Conservation (phyloP, 139 green algal genomes). For the Pseudopediastrum boryanum region DNA sequence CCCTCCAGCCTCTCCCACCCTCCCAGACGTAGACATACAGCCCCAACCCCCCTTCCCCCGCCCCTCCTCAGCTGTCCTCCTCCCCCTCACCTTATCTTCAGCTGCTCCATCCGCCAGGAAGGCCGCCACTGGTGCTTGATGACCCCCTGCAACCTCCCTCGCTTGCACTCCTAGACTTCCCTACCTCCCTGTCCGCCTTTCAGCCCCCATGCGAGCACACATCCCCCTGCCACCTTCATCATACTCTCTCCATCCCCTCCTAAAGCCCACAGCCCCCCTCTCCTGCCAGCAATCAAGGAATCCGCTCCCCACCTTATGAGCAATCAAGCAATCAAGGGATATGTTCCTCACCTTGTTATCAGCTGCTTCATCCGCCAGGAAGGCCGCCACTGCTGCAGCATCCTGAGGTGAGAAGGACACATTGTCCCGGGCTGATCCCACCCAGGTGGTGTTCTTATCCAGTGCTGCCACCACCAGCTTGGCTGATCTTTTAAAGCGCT, state of each 20-base stretch:
- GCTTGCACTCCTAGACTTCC: background rate
- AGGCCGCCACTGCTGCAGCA: conserved; percentile 37
- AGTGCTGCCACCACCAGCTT: conserved; percentile 67
- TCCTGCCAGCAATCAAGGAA: background rate
- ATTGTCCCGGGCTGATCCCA: conserved; percentile 65
- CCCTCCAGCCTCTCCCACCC: background rate
- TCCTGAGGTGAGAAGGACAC: conserved; percentile 46
- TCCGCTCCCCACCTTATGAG: background rate
- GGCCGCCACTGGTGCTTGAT: conserved; percentile 13
- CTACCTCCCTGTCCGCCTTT: background rate
- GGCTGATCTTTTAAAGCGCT: conserved; percentile 70
- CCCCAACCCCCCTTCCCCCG: too few species aligned
- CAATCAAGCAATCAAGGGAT: background rate
- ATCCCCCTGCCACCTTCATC: background rate
- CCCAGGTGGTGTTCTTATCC: conserved; percentile 66
- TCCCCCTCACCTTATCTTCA: conserved; percentile 41
- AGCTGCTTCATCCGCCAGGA: conserved; percentile 51
- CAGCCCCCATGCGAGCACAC: background rate
- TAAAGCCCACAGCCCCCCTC: too few species aligned
- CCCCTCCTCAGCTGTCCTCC: background rate
- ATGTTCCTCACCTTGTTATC: conserved; percentile 41
- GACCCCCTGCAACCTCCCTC: background rate
- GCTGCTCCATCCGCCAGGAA: conserved; percentile 58
- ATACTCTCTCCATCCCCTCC: background rate
- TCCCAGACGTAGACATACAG: background rate